Base-by-base conservation (phyloP, 352 stramenopile species). In the Globisporangium nunn region DNA sequence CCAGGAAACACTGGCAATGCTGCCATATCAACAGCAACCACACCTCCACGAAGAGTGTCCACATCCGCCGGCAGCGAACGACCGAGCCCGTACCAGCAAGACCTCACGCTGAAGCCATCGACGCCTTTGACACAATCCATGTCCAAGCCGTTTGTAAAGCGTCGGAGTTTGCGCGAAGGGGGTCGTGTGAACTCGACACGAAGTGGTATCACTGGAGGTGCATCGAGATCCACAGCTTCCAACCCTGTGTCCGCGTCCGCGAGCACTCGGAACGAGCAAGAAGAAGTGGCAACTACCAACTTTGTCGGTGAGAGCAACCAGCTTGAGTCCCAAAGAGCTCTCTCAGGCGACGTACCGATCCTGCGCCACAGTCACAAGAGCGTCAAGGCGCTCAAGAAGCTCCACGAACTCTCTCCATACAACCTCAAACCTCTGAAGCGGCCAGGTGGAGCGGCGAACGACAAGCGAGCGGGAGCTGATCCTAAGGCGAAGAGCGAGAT, bases 121-220 rank as follows among this genome's bases (percentile, higher is more conserved):
- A 50, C 52, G n/a, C 57, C 40, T 17, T 57, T 18, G 17, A 40
- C 52, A 14, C 31, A 40, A 12, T 45, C 51, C 2, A 62, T 52
- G 35, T 14, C 50, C 4, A 56, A 47, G 29, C 40, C 50, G 12
- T 62, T 62, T 28, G 43, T 35, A n/a, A 51, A 56, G n/a, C 40
- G 28, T 4, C 44, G 56, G 23, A 56, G 41, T 39, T 28, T 98
- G 95, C 62, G 97, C 95, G 64, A 81, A 95, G 50, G 63, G 68
- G 43, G 84, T 65, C 2, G 41, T 6, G 14, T 46, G 41, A 46
- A n/a, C 31, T 35, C 31, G 31, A 35, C 31, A 35, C 31, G 31
- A 6, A 35, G 31, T 6, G 31, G 3, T 35, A 35, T 35, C 31
- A 35, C 31, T 35, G 31, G 31, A 35, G 31, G 31, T n/a, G 17